These are phyloP conservation scores for Centella asiatica DNA, from an alignment of 129 eudicot species.

Conservation along the genomic window DNA sequence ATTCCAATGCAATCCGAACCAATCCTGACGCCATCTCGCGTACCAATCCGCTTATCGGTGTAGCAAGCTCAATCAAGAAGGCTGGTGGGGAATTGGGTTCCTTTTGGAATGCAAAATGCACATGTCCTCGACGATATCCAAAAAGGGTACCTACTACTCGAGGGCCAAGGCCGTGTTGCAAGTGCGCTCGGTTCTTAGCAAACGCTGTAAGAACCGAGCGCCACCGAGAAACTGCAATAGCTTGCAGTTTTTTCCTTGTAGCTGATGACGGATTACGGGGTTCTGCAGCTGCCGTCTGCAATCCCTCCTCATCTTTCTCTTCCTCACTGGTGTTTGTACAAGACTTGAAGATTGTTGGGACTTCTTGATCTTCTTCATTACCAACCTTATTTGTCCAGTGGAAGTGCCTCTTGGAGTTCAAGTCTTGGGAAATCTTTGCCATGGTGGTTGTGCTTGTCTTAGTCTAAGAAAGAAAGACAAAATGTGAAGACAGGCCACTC, in stretches of 20 bases:
- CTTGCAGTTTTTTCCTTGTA: slow-evolving; percentile 51
- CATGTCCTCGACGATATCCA: slow-evolving; percentile 65
- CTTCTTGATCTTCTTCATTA: slow-evolving; percentile 47
- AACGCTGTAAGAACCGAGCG: slow-evolving; percentile 41
- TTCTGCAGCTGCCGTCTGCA: slow-evolving; percentile 1
- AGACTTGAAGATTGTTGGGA: slow-evolving; percentile 21
- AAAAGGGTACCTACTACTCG: slow-evolving; percentile 68
- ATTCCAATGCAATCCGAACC: slow-evolving; percentile 68
- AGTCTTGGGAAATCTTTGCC: slow-evolving; percentile 48
- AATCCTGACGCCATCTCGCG: slow-evolving; percentile 86
- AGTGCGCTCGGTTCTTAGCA: slow-evolving; percentile 30
- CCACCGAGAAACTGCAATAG: slow-evolving; percentile 46
- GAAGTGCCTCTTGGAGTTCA: slow-evolving; percentile 51
- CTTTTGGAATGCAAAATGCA: slow-evolving; percentile 68
- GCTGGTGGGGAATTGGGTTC: slow-evolving; percentile 48
- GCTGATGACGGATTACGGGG: slow-evolving; percentile 17
- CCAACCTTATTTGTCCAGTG: slow-evolving; percentile 69
- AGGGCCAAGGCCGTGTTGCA: slow-evolving; percentile 39
- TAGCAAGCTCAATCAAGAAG: slow-evolving; percentile 65
- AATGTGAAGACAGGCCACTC: slow-evolving; percentile 25
- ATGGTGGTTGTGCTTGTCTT: slow-evolving; percentile 40
- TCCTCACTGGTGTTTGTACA: slow-evolving; percentile 7
- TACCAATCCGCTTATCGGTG: slow-evolving; percentile 61
- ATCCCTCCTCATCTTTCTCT: slow-evolving; percentile 10
- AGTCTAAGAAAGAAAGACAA: slow-evolving; percentile 28